Evolutionary conservation across 768 basidiomycete species (phyloP).

Genomic region (Leccinellum rugosiceps): DNA sequence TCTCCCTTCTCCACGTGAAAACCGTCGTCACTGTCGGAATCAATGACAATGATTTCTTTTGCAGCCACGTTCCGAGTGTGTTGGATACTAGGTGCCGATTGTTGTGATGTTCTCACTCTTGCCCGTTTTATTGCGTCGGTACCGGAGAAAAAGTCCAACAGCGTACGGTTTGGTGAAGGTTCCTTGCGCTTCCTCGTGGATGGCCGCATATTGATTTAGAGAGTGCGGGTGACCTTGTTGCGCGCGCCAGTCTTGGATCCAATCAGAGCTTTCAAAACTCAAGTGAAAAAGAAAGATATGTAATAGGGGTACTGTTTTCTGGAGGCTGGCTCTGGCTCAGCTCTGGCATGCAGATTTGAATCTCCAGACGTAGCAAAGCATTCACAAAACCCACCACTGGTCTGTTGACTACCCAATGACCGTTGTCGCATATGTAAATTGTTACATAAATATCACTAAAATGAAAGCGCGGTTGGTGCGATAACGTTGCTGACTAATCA

Average conservation of each 20-base stretch:
- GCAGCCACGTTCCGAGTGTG: not conserved
- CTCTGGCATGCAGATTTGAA: not conserved
- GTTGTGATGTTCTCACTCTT: conserved; percentile 11
- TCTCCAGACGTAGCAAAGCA: too few species aligned
- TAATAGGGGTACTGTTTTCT: not conserved
- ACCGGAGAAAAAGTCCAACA: conserved; percentile 45
- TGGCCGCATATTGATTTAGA: conserved; percentile 21
- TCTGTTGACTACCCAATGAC: not conserved
- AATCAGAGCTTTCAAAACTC: not conserved
- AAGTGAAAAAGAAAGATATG: not conserved
- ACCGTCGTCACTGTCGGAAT: conserved; percentile 53
- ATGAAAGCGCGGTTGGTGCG: not conserved
- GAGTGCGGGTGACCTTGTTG: not conserved
- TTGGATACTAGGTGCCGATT: not conserved
- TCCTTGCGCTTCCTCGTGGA: conserved; percentile 36
- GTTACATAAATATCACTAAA: not conserved
- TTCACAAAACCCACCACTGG: too few species aligned
- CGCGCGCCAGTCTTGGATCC: not conserved
- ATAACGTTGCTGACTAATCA: not conserved
- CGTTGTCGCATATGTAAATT: not conserved
- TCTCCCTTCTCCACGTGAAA: not conserved
- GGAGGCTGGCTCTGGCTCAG: too few species aligned
- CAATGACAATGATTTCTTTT: conserved; percentile 56
- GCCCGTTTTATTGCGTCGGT: conserved; percentile 21
- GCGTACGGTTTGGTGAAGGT: conserved; percentile 35